Conservation (phyloP, 352 stramenopile genomes). For the Globisporangium canariense region DNA sequence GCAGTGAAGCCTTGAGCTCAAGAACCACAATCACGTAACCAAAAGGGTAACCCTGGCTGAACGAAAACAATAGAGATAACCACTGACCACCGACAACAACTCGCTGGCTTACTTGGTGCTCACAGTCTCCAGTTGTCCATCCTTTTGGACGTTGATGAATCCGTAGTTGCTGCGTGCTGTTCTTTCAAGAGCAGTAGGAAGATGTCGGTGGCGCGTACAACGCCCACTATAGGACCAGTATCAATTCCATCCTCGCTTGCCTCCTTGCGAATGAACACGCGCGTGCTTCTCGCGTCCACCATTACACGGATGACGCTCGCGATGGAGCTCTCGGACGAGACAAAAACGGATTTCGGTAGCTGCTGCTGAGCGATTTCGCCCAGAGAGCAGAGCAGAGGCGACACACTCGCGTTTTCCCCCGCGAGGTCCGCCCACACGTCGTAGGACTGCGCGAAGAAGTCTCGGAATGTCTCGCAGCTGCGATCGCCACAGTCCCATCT, state of each 20-base stretch:
- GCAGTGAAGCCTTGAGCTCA: slow-evolving; percentile 20
- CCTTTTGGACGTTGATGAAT: neutral
- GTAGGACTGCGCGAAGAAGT: slow-evolving; percentile 27
- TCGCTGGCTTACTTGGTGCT: neutral
- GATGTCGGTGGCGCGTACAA: slow-evolving; percentile 49
- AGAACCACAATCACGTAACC: neutral
- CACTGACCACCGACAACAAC: neutral
- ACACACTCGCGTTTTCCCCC: neutral
- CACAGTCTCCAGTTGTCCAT: neutral
- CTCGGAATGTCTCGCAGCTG: slow-evolving; percentile 16
- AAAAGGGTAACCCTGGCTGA: neutral
- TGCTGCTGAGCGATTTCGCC: slow-evolving; percentile 8
- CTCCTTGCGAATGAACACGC: slow-evolving; percentile 31
- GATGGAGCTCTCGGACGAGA: slow-evolving; percentile 35
- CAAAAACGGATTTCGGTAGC: slow-evolving; percentile 18
- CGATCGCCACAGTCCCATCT: neutral
- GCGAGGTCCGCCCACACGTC: slow-evolving; percentile 2
- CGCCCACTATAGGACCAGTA: slow-evolving; percentile 23
- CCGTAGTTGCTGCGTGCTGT: slow-evolving; percentile 29
- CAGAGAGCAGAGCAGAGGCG: slow-evolving; percentile 30
- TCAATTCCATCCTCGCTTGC: neutral
- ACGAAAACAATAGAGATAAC: slow-evolving; percentile 5
- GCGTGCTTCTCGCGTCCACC: slow-evolving; percentile 27
- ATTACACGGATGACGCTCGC: slow-evolving; percentile 45
- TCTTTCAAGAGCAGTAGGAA: slow-evolving; percentile 48